A percentile compares a stretch with the other conserved stretches of the same genome.
These are phyloP conservation scores for Paecilomyces formosus DNA, from an alignment of 2,329 filamentous ascomycete species.

Conservation along the genomic window DNA sequence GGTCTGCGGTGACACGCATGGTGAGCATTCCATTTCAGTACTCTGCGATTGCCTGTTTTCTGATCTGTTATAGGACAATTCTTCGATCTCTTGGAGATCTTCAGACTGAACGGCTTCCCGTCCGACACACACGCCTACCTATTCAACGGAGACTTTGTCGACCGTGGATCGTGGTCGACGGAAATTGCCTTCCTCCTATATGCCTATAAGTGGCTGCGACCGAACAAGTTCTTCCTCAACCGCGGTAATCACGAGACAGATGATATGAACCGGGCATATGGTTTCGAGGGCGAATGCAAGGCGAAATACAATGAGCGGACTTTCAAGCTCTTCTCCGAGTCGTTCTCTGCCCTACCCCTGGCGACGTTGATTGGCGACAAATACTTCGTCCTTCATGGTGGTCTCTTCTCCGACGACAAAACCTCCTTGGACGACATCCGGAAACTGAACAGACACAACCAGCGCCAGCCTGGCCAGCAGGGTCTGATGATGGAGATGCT, in stretches of 20 bases:
- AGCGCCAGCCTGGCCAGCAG: conserved; percentile 84
- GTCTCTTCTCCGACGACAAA: conserved; percentile 90
- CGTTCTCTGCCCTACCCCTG: conserved; percentile 87
- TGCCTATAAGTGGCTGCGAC: conserved; percentile 92
- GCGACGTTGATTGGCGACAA: conserved; percentile 88
- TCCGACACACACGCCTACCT: conserved; percentile 84
- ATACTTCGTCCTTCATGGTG: conserved; percentile 87
- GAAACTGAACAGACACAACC: conserved; percentile 82
- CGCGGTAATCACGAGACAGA: conserved; percentile 98
- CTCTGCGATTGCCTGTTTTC: neutral
- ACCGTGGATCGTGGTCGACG: conserved; percentile 95
- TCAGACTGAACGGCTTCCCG: conserved; percentile 81
- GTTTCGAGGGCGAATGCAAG: conserved; percentile 97
- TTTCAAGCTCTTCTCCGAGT: conserved; percentile 97
- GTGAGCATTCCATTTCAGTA: conserved; percentile 39
- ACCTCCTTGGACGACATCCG: conserved; percentile 87
- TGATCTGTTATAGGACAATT: conserved; percentile 65
- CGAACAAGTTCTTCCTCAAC: conserved; percentile 86
- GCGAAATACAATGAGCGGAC: conserved; percentile 94
- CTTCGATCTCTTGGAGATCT: conserved; percentile 94
- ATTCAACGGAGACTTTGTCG: conserved; percentile 98
- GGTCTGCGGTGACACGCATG: conserved; percentile 95
- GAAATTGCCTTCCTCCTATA: conserved; percentile 92
- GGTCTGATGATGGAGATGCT: conserved; percentile 99
- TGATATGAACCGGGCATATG: conserved; percentile 98